Conservation (phyloP, 2,329 filamentous ascomycete genomes). For the Sclerotinia glacialis region DNA sequence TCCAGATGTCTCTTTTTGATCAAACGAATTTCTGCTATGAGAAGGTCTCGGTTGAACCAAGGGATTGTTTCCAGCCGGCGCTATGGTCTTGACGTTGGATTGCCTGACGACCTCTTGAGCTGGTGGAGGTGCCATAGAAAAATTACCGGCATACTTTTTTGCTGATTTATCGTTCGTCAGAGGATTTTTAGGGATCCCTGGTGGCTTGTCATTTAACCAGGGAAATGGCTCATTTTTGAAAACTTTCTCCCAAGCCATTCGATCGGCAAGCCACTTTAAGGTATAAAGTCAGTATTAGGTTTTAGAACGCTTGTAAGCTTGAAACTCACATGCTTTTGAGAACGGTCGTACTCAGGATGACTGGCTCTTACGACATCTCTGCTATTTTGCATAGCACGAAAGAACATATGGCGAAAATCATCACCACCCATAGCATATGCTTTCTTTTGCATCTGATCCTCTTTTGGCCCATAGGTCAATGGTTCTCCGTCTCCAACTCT, state of each 20-base stretch:
- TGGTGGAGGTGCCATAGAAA: background rate
- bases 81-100: too few species aligned
- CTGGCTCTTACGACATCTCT: slow-evolving; percentile 21
- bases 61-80: background rate
- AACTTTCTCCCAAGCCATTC: slow-evolving; percentile 8
- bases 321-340: slow-evolving; percentile 5
- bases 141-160: background rate
- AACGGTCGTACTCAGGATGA: background rate
- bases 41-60: background rate
- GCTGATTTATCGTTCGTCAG: background rate
- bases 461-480: slow-evolving; percentile 17
- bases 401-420: slow-evolving; percentile 25
- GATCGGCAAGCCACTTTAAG: slow-evolving; percentile 11
- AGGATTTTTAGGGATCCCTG: background rate
- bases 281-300: background rate
- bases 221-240: slow-evolving; percentile 6
- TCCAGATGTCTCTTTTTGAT: background rate
- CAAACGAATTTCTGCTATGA: background rate
- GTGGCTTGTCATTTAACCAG: slow-evolving; percentile 1
- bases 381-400: slow-evolving; percentile 27
- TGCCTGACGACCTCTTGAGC: background rate
- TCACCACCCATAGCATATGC: slow-evolving; percentile 20
- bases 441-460: slow-evolving; percentile 28
- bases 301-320: too few species aligned
- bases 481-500: background rate